Evolutionary conservation across 495 filamentous ascomycete species (phyloP).

Genomic region (Apodospora peruviana): DNA sequence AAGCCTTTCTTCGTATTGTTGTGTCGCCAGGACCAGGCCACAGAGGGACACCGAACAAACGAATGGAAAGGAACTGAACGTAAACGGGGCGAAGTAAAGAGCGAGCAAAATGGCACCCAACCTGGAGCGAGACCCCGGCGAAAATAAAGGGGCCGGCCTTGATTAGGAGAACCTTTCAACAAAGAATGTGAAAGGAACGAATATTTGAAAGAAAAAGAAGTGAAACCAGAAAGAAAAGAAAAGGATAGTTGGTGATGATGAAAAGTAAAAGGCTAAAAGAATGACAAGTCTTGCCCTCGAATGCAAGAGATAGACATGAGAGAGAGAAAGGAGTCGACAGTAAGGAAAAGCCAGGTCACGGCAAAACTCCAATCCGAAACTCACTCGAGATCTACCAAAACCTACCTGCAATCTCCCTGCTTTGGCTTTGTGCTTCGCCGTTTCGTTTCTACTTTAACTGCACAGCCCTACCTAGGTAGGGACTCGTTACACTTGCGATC

Average conservation of each 20-base stretch:
- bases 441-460: neutral
- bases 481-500: no score
- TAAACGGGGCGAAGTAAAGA: neutral
- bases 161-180: neutral
- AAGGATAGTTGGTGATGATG: neutral
- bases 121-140: conserved; percentile 6
- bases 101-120: neutral
- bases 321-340: neutral
- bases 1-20: neutral
- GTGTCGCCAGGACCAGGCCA: neutral
- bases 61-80: neutral
- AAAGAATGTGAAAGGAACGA: neutral
- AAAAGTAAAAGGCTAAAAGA: neutral
- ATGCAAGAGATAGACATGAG: neutral
- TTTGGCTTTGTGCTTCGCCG: neutral
- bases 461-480: no score
- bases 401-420: neutral
- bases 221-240: neutral
- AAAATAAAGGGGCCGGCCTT: neutral
- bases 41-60: no score
- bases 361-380: neutral
- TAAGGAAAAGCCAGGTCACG: neutral
- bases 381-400: neutral
- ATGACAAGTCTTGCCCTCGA: no score
- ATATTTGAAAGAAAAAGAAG: neutral